Conservation (phyloP, 1,284 basidiomycete species). For the Xerocomus nothofagi region DNA sequence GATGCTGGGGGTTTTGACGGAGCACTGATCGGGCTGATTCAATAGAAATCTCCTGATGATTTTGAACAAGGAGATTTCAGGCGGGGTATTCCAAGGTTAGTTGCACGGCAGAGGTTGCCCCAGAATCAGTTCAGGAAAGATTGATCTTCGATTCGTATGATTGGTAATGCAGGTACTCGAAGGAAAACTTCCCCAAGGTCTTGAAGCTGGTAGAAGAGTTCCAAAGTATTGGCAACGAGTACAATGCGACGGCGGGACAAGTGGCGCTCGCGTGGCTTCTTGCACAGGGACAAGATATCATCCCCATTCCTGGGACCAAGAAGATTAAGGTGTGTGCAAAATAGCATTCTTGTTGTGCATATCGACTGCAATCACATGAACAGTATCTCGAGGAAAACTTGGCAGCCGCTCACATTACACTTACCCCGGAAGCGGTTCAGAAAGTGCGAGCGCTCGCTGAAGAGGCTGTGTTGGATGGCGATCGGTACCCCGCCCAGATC, state of each 20-base stretch:
- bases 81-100: conserved; percentile 22
- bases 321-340: conserved; percentile 27
- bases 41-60: conserved; percentile 40
- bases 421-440: conserved; percentile 35
- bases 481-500: conserved; percentile 17
- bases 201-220: conserved; percentile 41
- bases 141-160: background rate
- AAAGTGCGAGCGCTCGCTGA: conserved; percentile 36
- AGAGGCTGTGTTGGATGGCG: conserved; percentile 24
- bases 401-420: conserved; percentile 31
- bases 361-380: background rate
- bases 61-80: conserved; percentile 42
- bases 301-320: conserved; percentile 36
- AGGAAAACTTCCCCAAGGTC: conserved; percentile 46
- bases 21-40: background rate
- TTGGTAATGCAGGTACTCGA: conserved; percentile 20
- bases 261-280: conserved; percentile 49
- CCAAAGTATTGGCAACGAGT: conserved; percentile 31
- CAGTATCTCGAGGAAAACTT: conserved; percentile 46
- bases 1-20: background rate
- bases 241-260: conserved; percentile 43
- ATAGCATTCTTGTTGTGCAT: background rate
- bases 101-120: accelerated
- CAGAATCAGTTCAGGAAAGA: background rate
- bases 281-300: conserved; percentile 39